These are phyloP conservation scores for Colletotrichum magnum DNA, from an alignment of 2,329 filamentous ascomycete genomes.

Conservation along the genomic window DNA sequence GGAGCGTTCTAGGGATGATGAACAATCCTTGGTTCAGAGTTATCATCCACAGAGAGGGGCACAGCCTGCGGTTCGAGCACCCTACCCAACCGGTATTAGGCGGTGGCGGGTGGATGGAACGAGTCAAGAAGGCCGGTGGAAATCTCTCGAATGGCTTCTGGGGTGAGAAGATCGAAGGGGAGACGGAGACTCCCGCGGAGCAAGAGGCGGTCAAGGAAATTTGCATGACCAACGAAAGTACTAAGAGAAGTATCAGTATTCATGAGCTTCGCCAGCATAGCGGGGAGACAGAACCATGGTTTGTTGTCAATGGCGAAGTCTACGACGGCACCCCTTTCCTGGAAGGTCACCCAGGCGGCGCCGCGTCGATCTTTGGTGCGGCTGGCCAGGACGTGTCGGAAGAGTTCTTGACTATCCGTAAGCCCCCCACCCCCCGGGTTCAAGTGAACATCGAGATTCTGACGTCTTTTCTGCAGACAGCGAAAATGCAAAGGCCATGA, in stretches of 20 bases:
- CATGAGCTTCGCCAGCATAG: constrained; percentile 81
- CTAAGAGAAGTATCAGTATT: constrained; percentile 75
- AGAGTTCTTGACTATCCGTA: constrained; percentile 93
- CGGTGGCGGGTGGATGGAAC: constrained; percentile 93
- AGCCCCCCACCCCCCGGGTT: constrained; percentile 52
- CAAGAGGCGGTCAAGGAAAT: constrained; percentile 75
- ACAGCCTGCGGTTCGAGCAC: constrained; percentile 82
- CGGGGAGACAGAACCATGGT: constrained; percentile 80
- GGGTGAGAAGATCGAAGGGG: constrained; percentile 79
- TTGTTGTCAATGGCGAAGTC: constrained; percentile 88
- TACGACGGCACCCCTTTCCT: constrained; percentile 89
- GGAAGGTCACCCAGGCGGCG: constrained; percentile 87
- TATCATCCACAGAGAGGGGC: constrained; percentile 77
- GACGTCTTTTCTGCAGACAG: constrained; percentile 71
- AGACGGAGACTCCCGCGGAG: constrained; percentile 56
- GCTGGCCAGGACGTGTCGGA: constrained; percentile 88
- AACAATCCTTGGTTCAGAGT: constrained; percentile 96
- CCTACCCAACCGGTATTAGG: constrained; percentile 85
- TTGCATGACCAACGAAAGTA: constrained; percentile 80
- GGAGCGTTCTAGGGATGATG: constrained; percentile 97
- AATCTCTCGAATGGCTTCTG: constrained; percentile 86
- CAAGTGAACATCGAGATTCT: not conserved
- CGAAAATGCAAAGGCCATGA: constrained; percentile 93
- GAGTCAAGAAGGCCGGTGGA: constrained; percentile 85
- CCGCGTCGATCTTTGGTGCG: constrained; percentile 84